phyloP scores from a whole-genome alignment of 2,329 filamentous ascomycete species.

The Colletotrichum trifolii region DNA sequence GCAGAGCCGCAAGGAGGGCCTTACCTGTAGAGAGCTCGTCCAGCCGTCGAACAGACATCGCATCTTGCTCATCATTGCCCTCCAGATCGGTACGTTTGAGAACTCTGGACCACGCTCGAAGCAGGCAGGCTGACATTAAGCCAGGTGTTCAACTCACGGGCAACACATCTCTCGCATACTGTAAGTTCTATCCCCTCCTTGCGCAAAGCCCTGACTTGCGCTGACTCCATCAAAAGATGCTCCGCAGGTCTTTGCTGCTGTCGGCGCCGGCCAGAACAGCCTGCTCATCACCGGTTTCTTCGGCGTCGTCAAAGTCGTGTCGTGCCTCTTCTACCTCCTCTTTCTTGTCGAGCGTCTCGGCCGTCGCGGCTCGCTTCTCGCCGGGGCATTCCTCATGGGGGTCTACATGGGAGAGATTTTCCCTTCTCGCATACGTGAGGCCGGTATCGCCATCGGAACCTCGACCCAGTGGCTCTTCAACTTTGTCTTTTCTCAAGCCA shows the following conservation, averaged over 20 bases:
- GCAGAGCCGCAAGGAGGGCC: conserved; percentile 53
- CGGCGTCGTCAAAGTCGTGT: conserved; percentile 61
- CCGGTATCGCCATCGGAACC: conserved; percentile 60
- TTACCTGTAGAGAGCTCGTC: conserved; percentile 58
- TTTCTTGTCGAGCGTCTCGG: conserved; percentile 61
- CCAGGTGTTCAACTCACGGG: conserved; percentile 58
- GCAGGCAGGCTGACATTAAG: background rate
- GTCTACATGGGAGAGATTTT: conserved; percentile 61
- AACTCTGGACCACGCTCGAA: background rate
- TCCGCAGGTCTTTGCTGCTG: conserved; percentile 61
- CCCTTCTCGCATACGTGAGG: conserved; percentile 60
- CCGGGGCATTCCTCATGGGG: conserved; percentile 61
- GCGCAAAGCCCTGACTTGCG: background rate
- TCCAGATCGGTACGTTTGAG: conserved; percentile 54
- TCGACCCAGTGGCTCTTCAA: conserved; percentile 64
- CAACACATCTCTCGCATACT: conserved; percentile 63
- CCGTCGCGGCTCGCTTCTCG: conserved; percentile 59
- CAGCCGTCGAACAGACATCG: conserved; percentile 59
- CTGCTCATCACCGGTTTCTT: conserved; percentile 65
- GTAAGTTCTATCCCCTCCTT: conserved; percentile 38
- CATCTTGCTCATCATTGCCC: conserved; percentile 59
- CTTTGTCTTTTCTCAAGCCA: conserved; percentile 60
- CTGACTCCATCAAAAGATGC: conserved; percentile 47
- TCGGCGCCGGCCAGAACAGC: conserved; percentile 54
- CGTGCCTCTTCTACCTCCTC: conserved; percentile 57